Evolutionary conservation across 2,329 filamentous ascomycete genomes (phyloP), one percentile per base, ranked within the genome.

Genomic region (Aspergillus sp.): DNA sequence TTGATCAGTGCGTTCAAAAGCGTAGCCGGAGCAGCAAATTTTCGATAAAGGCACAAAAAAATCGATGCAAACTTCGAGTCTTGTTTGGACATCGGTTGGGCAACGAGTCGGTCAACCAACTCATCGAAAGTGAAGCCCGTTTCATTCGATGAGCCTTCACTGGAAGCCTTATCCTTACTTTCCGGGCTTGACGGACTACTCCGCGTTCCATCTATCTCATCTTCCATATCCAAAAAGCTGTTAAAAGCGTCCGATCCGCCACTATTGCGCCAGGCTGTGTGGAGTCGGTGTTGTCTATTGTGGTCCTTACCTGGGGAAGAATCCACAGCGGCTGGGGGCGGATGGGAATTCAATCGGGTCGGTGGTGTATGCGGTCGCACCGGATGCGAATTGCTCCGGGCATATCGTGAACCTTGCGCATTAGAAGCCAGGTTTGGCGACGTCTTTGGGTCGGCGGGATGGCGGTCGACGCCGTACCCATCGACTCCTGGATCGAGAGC

Each of bases 21-120:
- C 63, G 89, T 84, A 9, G 84, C 83, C 0, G 95, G 95, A 2
- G 93, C 86, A 4, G 91, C 90, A 71, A 99, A 98, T 73, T 95
- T 96, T 61, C 95, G 89, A 75, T 98, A 98, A 14, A 98, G 80
- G 63, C 93, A 96, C 31, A 98, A 81, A 68, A 98, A 98, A 17
- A 96, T 87, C 45, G 92, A 86, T 1, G 86, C 84, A 70, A 97
- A 99, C 73, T 96, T 96, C 57, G 85, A 83, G 70, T 98, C 95
- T n/a, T 88, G 84, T 69, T 91, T 92, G 27, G 90, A 92, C 78
- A 93, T 88, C 37, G 90, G 90, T 61, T 90, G 84, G 0, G 88
- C 84, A 23, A 98, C 82, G 41, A 99, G 82, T n/a, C 92, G 88
- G 73, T 96, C 91, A 19, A 98, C 91, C 4, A 95, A 79, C 55